These are phyloP conservation scores for Claviceps sp. DNA, from an alignment of 2,329 filamentous ascomycete genomes.

Conservation along the genomic window DNA sequence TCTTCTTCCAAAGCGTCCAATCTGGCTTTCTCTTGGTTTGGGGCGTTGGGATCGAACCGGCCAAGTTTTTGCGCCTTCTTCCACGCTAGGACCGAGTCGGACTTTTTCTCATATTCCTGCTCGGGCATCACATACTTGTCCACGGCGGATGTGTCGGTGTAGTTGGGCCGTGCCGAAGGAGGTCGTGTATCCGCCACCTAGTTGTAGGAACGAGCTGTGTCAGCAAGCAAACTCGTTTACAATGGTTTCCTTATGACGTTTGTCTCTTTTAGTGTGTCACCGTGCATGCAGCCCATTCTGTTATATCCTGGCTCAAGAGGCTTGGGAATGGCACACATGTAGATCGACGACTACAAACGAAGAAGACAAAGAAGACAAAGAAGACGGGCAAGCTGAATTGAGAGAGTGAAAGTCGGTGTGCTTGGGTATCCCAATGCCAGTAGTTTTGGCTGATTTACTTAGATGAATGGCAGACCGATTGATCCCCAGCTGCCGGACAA, in stretches of 20 bases:
- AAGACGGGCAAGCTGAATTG: not conserved
- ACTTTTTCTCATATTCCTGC: constrained; percentile 71
- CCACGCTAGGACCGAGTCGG: constrained; percentile 85
- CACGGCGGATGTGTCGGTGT: constrained; percentile 66
- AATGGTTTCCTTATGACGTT: not conserved
- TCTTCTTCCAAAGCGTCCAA: constrained; percentile 56
- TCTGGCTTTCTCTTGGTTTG: constrained; percentile 59
- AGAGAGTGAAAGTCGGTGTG: no score
- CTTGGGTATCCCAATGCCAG: no score
- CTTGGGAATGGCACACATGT: not conserved
- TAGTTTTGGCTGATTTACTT: no score
- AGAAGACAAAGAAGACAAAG: not conserved
- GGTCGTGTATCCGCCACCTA: constrained; percentile 75
- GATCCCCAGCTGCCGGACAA: no score
- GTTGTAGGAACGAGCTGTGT: constrained; percentile 13
- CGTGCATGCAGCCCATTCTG: not conserved
- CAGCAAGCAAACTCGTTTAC: constrained; percentile 8
- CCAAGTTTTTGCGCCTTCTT: constrained; percentile 94
- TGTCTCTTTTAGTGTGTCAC: not conserved
- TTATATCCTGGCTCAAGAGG: not conserved
- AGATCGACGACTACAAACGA: not conserved
- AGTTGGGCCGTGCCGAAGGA: constrained; percentile 60
- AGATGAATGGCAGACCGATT: no score
- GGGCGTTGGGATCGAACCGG: constrained; percentile 80
- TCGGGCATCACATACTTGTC: constrained; percentile 85